A percentile compares a stretch with the other conserved stretches of the same genome.
These are phyloP conservation scores for Dendrobium chrysotoxum DNA, from an alignment of 106 monocot genomes.

Conservation along the genomic window DNA sequence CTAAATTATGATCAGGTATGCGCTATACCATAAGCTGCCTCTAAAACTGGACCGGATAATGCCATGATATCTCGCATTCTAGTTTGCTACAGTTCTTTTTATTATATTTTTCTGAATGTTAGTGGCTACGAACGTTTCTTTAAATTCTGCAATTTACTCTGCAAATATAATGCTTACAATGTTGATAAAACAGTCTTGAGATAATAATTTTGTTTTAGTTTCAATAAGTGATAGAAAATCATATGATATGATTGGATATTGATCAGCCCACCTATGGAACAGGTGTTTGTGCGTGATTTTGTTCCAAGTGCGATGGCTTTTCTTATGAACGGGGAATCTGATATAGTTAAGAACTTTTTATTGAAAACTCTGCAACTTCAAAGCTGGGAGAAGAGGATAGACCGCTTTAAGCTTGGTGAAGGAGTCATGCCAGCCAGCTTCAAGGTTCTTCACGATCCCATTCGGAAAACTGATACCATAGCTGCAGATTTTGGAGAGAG, in stretches of 20 bases:
- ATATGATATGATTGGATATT: background rate
- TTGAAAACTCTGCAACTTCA: conserved; percentile 29
- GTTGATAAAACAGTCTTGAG: background rate
- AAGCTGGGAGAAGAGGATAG: conserved; percentile 26
- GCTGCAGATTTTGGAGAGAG: conserved; percentile 34
- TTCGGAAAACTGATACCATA: conserved; percentile 16
- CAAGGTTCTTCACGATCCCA: conserved; percentile 31
- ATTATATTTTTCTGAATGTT: no score
- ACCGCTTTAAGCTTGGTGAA: conserved; percentile 32
- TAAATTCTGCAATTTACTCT: background rate
- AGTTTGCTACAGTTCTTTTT: no score
- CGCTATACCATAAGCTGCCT: background rate
- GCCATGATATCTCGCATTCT: no score
- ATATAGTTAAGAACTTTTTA: conserved; percentile 32
- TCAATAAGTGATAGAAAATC: background rate
- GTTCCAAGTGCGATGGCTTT: conserved; percentile 35
- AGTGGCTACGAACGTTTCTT: no score
- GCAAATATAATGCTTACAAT: background rate
- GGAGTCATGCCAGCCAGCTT: conserved; percentile 40
- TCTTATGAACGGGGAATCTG: conserved; percentile 29
- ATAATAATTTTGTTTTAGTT: background rate
- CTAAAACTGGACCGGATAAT: no score
- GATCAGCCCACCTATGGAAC: background rate
- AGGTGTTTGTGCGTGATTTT: conserved; percentile 41
- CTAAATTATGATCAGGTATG: conserved; percentile 94